phyloP scores from a whole-genome alignment of 2,329 filamentous ascomycete genomes.

The Calonectria pseudoturangicola region DNA sequence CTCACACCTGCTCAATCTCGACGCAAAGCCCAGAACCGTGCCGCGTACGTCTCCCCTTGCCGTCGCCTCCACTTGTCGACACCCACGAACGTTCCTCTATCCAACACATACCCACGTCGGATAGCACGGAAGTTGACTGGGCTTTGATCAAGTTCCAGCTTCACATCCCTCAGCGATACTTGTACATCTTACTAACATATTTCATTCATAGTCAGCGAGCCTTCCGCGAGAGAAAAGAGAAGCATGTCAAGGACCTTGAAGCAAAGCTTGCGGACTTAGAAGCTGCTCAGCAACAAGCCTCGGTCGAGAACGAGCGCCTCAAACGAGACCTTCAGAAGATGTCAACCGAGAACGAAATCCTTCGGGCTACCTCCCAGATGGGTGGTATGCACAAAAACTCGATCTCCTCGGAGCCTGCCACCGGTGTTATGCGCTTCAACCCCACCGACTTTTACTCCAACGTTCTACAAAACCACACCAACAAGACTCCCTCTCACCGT shows the following conservation, averaged over 20 bases:
- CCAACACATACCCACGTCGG: neutral
- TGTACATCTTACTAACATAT: slow-evolving; percentile 42
- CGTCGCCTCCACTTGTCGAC: neutral
- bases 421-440: slow-evolving; percentile 82
- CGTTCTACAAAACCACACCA: slow-evolving; percentile 76
- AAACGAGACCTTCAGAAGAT: slow-evolving; percentile 89
- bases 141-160: neutral
- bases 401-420: slow-evolving; percentile 70
- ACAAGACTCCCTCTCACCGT: slow-evolving; percentile 80
- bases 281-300: slow-evolving; percentile 81
- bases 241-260: slow-evolving; percentile 94
- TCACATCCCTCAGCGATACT: neutral
- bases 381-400: slow-evolving; percentile 58
- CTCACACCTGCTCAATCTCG: slow-evolving; percentile 75
- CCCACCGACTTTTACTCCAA: slow-evolving; percentile 83
- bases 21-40: slow-evolving; percentile 77
- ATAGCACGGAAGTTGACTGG: neutral
- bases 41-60: slow-evolving; percentile 70
- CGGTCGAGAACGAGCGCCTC: slow-evolving; percentile 89
- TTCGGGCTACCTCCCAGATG: slow-evolving; percentile 83
- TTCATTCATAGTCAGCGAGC: slow-evolving; percentile 83
- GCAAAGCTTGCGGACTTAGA: slow-evolving; percentile 87
- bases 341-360: slow-evolving; percentile 93
- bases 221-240: slow-evolving; percentile 96
- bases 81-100: neutral